phyloP scores from a whole-genome alignment of 2,329 filamentous ascomycete genomes.

The Aspergillus terreus region DNA sequence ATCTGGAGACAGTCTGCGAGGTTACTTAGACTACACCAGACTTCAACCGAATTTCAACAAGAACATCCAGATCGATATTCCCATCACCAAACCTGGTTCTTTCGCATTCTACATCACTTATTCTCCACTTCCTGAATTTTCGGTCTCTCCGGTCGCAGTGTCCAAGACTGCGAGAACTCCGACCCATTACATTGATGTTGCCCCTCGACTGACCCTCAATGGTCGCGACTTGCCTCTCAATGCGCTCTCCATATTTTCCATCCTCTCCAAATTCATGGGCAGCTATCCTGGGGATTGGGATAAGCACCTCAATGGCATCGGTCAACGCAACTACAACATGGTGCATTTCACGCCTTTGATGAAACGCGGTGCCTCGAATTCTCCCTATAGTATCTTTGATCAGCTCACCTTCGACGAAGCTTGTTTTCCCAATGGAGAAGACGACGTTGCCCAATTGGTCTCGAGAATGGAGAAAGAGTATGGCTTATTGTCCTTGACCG shows the following conservation, averaged over 20 bases:
- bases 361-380: conserved; percentile 84
- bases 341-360: conserved; percentile 96
- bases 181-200: conserved; percentile 90
- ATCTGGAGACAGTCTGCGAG: neutral
- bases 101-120: conserved; percentile 96
- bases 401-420: conserved; percentile 80
- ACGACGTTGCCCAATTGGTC: conserved; percentile 74
- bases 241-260: conserved; percentile 85
- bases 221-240: conserved; percentile 73
- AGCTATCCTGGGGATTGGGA: conserved; percentile 88
- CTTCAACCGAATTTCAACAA: conserved; percentile 90
- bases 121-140: conserved; percentile 76
- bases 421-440: conserved; percentile 79
- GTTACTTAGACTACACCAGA: conserved; percentile 38
- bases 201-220: conserved; percentile 72
- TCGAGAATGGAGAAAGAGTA: conserved; percentile 78
- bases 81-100: conserved; percentile 76
- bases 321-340: conserved; percentile 95
- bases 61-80: conserved; percentile 83
- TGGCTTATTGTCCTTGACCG: conserved; percentile 81
- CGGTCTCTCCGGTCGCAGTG: conserved; percentile 51
- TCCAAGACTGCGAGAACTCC: conserved; percentile 64
- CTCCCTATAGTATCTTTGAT: conserved; percentile 93
- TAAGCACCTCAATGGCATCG: conserved; percentile 81
- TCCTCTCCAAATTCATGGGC: conserved; percentile 98